A percentile compares a stretch with the other conserved stretches of the same genome.
Evolutionary conservation across 352 stramenopile genomes (phyloP).

Genomic region (Phytopythium helicoides): DNA sequence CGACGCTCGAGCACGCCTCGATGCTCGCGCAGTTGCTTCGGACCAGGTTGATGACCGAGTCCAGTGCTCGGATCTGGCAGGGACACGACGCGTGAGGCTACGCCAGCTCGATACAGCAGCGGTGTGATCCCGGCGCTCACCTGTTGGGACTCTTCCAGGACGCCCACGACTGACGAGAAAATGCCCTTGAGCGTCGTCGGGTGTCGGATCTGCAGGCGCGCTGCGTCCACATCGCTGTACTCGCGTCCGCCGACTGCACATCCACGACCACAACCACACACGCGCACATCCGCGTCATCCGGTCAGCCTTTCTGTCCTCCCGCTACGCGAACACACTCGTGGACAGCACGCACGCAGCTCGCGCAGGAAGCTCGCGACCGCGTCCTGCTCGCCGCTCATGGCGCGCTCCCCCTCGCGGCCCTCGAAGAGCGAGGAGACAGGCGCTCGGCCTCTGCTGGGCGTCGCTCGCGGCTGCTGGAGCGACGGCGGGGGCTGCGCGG

Average conservation of each 20-base stretch:
- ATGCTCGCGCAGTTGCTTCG: slow-evolving; percentile 75
- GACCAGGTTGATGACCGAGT: slow-evolving; percentile 76
- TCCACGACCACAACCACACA: slow-evolving; percentile 1
- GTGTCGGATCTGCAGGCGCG: slow-evolving; percentile 63
- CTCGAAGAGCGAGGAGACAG: too few species aligned
- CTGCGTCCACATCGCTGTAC: slow-evolving; percentile 58
- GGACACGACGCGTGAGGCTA: too few species aligned
- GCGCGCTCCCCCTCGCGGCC: too few species aligned
- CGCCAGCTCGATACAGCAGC: too few species aligned
- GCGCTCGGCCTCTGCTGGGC: too few species aligned
- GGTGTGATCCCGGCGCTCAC: slow-evolving; percentile 17
- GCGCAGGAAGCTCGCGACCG: slow-evolving; percentile 36
- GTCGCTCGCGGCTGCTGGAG: too few species aligned
- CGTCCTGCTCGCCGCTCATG: slow-evolving; percentile 13
- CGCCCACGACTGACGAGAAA: slow-evolving; percentile 65
- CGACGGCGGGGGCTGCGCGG: too few species aligned
- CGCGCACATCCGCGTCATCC: neutral
- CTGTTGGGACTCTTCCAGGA: slow-evolving; percentile 65
- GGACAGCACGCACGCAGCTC: slow-evolving; percentile 47
- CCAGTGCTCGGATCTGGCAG: slow-evolving; percentile 55
- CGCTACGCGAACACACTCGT: neutral
- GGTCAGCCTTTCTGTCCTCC: neutral
- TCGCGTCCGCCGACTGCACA: slow-evolving; percentile 62
- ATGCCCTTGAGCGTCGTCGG: slow-evolving; percentile 54
- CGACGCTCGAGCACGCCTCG: slow-evolving; percentile 66